Evolutionary conservation across 306 rosid genomes (phyloP).

Genomic region (Acacia acuminata): DNA sequence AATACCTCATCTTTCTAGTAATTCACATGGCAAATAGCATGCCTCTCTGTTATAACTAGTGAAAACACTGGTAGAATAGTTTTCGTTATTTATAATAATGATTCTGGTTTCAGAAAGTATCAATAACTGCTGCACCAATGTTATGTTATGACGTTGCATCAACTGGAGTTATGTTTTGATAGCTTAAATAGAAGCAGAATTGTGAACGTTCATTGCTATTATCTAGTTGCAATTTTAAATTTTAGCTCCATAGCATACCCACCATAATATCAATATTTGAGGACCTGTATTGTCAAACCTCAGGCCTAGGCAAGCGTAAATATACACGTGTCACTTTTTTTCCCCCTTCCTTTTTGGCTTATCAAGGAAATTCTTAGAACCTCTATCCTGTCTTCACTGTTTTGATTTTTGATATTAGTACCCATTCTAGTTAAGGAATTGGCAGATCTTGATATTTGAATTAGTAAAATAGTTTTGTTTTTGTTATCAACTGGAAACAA

Average conservation of each 20-base stretch:
- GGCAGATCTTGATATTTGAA: not conserved
- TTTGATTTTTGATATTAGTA: not conserved
- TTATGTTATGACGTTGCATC: not conserved
- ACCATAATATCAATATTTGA: not conserved
- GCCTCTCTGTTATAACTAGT: not conserved
- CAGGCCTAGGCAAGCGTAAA: not conserved
- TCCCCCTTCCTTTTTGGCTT: not conserved
- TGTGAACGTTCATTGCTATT: not conserved
- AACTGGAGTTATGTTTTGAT: not conserved
- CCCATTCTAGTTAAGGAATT: constrained; percentile 20
- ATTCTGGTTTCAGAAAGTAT: not conserved
- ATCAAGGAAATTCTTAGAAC: constrained; percentile 1
- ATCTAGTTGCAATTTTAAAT: not conserved
- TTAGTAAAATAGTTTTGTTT: constrained; percentile 5
- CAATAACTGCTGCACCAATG: not conserved
- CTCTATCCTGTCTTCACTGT: not conserved
- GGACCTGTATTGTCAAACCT: not conserved
- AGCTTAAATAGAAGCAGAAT: not conserved
- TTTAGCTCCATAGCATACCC: not conserved
- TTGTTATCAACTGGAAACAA: constrained; percentile 4
- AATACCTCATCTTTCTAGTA: not conserved
- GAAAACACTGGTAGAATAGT: not conserved
- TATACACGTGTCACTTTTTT: not conserved
- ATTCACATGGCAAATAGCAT: not conserved
- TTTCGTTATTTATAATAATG: not conserved